phyloP scores from a whole-genome alignment of 371 early-diverging fungal genomes.

The Haplosporangium sp. region DNA sequence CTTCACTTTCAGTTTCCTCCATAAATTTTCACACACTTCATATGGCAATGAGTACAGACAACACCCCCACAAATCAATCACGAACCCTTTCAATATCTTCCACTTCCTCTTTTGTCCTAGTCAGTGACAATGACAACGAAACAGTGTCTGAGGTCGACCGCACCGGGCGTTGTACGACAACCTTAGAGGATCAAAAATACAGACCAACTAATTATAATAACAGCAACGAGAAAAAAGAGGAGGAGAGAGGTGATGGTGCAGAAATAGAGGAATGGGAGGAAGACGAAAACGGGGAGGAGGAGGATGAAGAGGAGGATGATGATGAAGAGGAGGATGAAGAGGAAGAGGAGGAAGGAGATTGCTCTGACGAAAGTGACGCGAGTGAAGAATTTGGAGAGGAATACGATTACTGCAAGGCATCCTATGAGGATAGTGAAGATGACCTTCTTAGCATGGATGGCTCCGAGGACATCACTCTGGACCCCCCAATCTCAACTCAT shows the following conservation, averaged over 20 bases:
- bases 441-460: constrained; percentile 7
- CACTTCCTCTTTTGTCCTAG: constrained; percentile 1
- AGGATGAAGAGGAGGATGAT: neutral
- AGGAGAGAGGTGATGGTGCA: neutral
- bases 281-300: neutral
- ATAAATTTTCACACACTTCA: too few species aligned
- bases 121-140: neutral
- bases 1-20: too few species aligned
- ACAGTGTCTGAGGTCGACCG: neutral
- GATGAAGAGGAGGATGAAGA: neutral
- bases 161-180: neutral
- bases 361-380: too few species aligned
- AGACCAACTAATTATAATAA: neutral
- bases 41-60: neutral
- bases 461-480: neutral
- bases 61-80: neutral
- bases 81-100: neutral
- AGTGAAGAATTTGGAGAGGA: neutral
- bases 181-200: too few species aligned
- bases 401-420: neutral
- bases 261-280: neutral
- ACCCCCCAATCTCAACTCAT: neutral
- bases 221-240: neutral
- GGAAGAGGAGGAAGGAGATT: neutral
- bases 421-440: neutral